Evolutionary conservation across 805 yeast genomes (phyloP), one percentile per base, ranked within the genome.

Genomic region (Schwanniomyces pseudopolymorphus): DNA sequence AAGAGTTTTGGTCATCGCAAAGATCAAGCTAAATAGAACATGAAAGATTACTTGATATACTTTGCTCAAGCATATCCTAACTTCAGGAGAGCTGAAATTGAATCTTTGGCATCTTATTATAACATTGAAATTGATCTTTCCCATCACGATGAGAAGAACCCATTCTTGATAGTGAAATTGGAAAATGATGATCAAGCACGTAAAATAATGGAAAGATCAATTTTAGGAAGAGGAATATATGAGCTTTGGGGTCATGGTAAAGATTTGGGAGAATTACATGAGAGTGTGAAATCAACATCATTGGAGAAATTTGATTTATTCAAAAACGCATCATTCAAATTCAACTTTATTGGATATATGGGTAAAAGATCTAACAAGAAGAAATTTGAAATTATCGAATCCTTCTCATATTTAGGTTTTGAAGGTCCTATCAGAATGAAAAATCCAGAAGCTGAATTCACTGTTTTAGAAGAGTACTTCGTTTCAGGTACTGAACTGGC

Each of bases 51-150:
- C 59, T 63, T 92, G 40, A 71, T 94, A n/a, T 82, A 85, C 59
- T 75, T 94, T 60, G 96, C 96, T 3, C 97, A 91, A 66, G 79
- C 84, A 36, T 90, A 89, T 59, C 82, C 85, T 42, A 77, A 79
- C 48, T 92, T 92, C 66, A 75, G 98, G 41, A 67, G 67, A 31
- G 88, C 96, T 0, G 99, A 92, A 66, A 67, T 94, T 28, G 89
- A 86, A 55, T 85, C 97, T 0, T 67, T 94, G 39, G 97, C 97
- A 0, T 83, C 80, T 27, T 64, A 87, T 43, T 67, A 79, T 52
- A 67, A 67, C 14, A 68, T 94, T 2, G 44, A 66, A 10, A 70
- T 87, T 6, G 91, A 89, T 60, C 68, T 89, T 42, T 64, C 80
- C 13, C 58, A 60, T 5, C 89, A 89, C 60, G 71, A 72, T 46